These are phyloP conservation scores for Didymella glomerata DNA, from an alignment of 2,329 filamentous ascomycete species.

Conservation along the genomic window DNA sequence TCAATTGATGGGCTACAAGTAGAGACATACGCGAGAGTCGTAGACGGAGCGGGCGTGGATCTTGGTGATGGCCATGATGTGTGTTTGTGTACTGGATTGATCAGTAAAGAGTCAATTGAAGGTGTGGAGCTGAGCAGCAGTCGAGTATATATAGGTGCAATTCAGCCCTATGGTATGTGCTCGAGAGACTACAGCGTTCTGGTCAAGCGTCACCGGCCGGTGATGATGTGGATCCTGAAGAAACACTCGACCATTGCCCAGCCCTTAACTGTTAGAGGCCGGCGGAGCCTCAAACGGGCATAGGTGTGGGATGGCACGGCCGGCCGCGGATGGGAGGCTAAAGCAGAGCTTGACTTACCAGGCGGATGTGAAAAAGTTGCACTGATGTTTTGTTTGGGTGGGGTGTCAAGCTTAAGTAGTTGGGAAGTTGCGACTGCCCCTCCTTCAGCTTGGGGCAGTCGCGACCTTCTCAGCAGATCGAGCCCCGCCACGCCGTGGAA, in stretches of 20 bases:
- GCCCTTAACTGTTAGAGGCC: conserved; percentile 30
- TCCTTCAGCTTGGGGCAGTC: conserved; percentile 28
- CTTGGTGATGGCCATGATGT: conserved; percentile 75
- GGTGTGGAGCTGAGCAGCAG: conserved; percentile 21
- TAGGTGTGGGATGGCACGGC: conserved; percentile 36
- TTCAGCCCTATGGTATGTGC: conserved; percentile 27
- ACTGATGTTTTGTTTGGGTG: conserved; percentile 41
- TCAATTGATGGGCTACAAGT: neutral
- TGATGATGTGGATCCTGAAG: conserved; percentile 31
- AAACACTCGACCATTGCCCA: conserved; percentile 35
- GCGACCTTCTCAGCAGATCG: conserved; percentile 25
- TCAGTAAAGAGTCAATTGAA: conserved; percentile 38
- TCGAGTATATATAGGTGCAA: conserved; percentile 36
- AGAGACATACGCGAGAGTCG: conserved; percentile 76
- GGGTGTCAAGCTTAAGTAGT: conserved; percentile 23
- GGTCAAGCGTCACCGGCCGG: conserved; percentile 20
- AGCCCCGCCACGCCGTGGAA: conserved; percentile 35
- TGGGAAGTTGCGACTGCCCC: conserved; percentile 23
- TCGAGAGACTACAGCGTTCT: conserved; percentile 13
- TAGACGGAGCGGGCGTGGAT: conserved; percentile 79
- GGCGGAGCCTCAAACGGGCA: conserved; percentile 30
- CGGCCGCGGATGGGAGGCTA: conserved; percentile 49
- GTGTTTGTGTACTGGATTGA: conserved; percentile 28
- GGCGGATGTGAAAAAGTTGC: conserved; percentile 36
- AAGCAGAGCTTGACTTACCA: conserved; percentile 46